Conservation (phyloP, 2,329 filamentous ascomycete species). For the Colletotrichum magnum region DNA sequence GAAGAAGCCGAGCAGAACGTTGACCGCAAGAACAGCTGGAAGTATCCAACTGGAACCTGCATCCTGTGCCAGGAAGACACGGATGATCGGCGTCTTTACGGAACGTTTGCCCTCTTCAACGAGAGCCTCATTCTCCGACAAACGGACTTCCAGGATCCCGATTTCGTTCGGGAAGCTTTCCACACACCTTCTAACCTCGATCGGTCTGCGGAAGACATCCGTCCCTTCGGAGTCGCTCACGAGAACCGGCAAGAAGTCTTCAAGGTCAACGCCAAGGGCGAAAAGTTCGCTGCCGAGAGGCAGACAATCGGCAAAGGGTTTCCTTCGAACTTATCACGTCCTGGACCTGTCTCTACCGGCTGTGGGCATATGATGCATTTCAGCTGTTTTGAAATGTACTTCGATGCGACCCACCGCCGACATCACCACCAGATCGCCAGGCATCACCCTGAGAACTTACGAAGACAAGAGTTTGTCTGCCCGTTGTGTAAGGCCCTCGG, state of each 20-base stretch:
- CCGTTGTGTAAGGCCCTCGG: constrained; percentile 97
- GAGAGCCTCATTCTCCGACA: constrained; percentile 90
- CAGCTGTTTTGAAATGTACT: constrained; percentile 93
- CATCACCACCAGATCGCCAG: constrained; percentile 94
- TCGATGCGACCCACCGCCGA: constrained; percentile 84
- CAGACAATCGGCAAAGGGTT: constrained; percentile 93
- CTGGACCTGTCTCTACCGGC: constrained; percentile 87
- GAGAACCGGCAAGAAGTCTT: constrained; percentile 85
- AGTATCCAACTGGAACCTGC: constrained; percentile 92
- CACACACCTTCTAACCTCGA: constrained; percentile 87
- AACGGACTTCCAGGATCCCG: constrained; percentile 84
- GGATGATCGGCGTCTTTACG: constrained; percentile 88
- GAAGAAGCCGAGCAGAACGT: constrained; percentile 79
- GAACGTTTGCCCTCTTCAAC: constrained; percentile 91
- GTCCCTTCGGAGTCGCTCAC: constrained; percentile 91
- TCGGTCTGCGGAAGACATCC: constrained; percentile 83
- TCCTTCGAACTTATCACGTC: constrained; percentile 74
- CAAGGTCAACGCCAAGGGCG: constrained; percentile 81
- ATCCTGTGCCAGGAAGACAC: constrained; percentile 98
- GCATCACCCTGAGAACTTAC: constrained; percentile 88
- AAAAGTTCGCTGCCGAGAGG: constrained; percentile 79
- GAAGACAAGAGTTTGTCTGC: constrained; percentile 91
- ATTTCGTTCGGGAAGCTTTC: constrained; percentile 87
- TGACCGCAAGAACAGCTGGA: constrained; percentile 83
- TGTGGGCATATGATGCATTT: constrained; percentile 99